A percentile compares a stretch with the other conserved stretches of the same genome.
phyloP scores from a whole-genome alignment of 2,329 filamentous ascomycete genomes.

The Cladosporium sp. region DNA sequence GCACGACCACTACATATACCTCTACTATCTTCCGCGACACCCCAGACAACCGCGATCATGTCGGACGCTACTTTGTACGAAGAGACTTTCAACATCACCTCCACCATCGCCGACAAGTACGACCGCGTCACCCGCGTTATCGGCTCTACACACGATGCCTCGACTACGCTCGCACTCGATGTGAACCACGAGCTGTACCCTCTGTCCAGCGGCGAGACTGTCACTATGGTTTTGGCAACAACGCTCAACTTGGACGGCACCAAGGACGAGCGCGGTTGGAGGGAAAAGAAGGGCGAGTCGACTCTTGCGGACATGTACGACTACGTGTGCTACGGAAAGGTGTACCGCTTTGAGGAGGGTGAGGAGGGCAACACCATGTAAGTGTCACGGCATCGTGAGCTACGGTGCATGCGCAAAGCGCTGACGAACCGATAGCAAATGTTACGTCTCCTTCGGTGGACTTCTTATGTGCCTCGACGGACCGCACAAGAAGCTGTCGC shows the following conservation, averaged over 20 bases:
- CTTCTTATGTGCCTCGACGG: slow-evolving; percentile 88
- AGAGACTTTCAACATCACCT: slow-evolving; percentile 81
- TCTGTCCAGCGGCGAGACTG: slow-evolving; percentile 68
- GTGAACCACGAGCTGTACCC: slow-evolving; percentile 93
- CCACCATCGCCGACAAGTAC: slow-evolving; percentile 83
- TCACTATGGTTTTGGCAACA: slow-evolving; percentile 80
- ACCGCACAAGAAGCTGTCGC: slow-evolving; percentile 92
- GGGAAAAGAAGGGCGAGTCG: slow-evolving; percentile 61
- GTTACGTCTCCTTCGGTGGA: slow-evolving; percentile 91
- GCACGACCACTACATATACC: not conserved
- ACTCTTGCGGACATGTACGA: slow-evolving; percentile 77
- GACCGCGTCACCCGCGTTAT: slow-evolving; percentile 88
- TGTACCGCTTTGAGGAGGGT: slow-evolving; percentile 79
- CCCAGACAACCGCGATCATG: slow-evolving; percentile 50
- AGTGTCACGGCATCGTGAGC: slow-evolving; percentile 40
- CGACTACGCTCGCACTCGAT: slow-evolving; percentile 80
- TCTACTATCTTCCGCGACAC: not conserved
- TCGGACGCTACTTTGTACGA: slow-evolving; percentile 92
- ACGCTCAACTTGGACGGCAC: slow-evolving; percentile 83
- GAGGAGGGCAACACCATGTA: slow-evolving; percentile 83
- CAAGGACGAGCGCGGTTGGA: slow-evolving; percentile 65
- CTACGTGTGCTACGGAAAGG: slow-evolving; percentile 86
- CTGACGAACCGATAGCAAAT: slow-evolving; percentile 64
- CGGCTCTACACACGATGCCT: slow-evolving; percentile 72
- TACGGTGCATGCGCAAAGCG: slow-evolving; percentile 3